phyloP scores from a whole-genome alignment of 139 green algal species.

The Yamagishiella unicocca region DNA sequence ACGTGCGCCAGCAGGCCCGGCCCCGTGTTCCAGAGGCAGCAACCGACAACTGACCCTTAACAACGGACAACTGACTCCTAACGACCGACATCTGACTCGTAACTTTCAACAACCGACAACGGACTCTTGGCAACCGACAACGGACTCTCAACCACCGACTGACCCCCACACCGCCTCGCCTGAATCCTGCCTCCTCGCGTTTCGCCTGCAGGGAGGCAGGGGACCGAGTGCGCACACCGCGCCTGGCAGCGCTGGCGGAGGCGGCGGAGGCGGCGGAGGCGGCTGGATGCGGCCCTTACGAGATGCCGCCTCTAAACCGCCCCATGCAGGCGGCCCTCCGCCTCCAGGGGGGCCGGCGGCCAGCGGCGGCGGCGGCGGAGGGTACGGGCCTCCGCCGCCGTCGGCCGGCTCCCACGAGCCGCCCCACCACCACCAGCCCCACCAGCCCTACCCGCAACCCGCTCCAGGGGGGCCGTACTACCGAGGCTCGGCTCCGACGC shows the following conservation, averaged over 20 bases:
- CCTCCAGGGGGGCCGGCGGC: too few relatives aligned
- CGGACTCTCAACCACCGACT: neutral
- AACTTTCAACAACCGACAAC: too few relatives aligned
- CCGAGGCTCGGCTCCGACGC: neutral
- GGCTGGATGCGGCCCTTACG: slow-evolving; percentile 20
- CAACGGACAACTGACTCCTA: too few relatives aligned
- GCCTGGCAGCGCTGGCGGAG: neutral
- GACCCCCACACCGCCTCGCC: neutral
- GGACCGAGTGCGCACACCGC: neutral
- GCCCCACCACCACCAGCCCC: neutral
- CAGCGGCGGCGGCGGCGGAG: neutral
- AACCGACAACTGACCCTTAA: too few relatives aligned
- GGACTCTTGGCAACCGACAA: neutral
- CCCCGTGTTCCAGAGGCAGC: too few relatives aligned
- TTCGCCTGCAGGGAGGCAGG: neutral
- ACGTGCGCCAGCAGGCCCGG: too few relatives aligned
- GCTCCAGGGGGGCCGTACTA: slow-evolving; percentile 5
- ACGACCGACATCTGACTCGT: too few relatives aligned
- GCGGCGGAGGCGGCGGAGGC: neutral
- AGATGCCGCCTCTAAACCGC: neutral
- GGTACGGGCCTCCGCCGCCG: neutral
- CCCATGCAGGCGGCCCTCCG: too few relatives aligned
- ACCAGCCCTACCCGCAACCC: neutral
- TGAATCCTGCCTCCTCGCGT: neutral
- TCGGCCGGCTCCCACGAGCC: neutral